These are phyloP conservation scores for Glonium stellatum DNA, from an alignment of 495 filamentous ascomycete species.

Conservation along the genomic window DNA sequence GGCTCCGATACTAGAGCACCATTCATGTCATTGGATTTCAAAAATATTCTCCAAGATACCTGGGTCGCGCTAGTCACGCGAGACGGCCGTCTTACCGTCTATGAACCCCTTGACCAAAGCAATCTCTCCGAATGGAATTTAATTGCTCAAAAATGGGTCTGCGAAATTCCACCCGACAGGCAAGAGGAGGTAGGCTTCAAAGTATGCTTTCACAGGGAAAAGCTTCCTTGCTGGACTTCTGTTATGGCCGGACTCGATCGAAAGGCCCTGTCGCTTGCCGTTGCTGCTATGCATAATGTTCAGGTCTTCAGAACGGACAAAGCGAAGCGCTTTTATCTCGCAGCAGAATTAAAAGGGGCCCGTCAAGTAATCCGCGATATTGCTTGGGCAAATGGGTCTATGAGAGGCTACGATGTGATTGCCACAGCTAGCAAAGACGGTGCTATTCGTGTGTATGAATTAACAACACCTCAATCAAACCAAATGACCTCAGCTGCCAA, in stretches of 20 bases:
- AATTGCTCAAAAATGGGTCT: slow-evolving; percentile 62
- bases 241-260: slow-evolving; percentile 66
- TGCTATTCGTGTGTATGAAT: slow-evolving; percentile 72
- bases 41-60: slow-evolving; percentile 61
- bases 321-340: slow-evolving; percentile 64
- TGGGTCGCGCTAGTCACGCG: slow-evolving; percentile 78
- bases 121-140: slow-evolving; percentile 67
- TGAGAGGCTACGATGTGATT: slow-evolving; percentile 78
- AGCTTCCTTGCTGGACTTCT: slow-evolving; percentile 67
- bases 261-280: slow-evolving; percentile 67
- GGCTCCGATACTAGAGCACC: slow-evolving; percentile 52
- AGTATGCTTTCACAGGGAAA: slow-evolving; percentile 78
- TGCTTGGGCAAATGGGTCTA: slow-evolving; percentile 84
- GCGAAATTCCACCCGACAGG: slow-evolving; percentile 52
- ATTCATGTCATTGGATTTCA: slow-evolving; percentile 74
- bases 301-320: slow-evolving; percentile 69
- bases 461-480: slow-evolving; percentile 47
- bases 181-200: slow-evolving; percentile 75
- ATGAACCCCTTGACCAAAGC: slow-evolving; percentile 83
- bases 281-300: slow-evolving; percentile 74
- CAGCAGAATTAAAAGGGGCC: slow-evolving; percentile 64
- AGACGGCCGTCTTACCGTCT: slow-evolving; percentile 70
- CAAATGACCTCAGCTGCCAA: slow-evolving; percentile 4
- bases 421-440: slow-evolving; percentile 92
- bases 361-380: slow-evolving; percentile 78